These are phyloP conservation scores for Zymoseptoria pseudotritici DNA, from an alignment of 2,329 filamentous ascomycete species.

Conservation along the genomic window DNA sequence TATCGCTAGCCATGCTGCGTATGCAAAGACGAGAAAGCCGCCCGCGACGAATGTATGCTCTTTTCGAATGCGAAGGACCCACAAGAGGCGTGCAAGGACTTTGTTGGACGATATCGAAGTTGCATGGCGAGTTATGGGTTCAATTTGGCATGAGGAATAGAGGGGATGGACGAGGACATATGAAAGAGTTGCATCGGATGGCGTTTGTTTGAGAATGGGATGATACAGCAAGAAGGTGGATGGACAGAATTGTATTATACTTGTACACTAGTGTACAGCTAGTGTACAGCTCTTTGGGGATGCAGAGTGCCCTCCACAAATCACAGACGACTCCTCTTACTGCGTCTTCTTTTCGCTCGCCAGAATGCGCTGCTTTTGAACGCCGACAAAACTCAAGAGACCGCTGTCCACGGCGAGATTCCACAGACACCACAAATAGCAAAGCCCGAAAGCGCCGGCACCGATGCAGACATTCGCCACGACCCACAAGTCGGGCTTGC, in stretches of 20 bases:
- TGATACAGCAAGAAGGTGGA: background rate
- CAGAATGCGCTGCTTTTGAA: constrained; percentile 8
- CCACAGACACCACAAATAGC: constrained; percentile 87
- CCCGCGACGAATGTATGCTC: constrained; percentile 97
- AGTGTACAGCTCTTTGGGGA: background rate
- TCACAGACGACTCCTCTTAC: constrained; percentile 16
- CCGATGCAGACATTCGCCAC: constrained; percentile 85
- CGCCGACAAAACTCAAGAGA: constrained; percentile 19
- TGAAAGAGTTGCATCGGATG: background rate
- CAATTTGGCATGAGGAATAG: constrained; percentile 41
- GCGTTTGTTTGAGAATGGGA: background rate
- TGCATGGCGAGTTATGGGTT: constrained; percentile 96
- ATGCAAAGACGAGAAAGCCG: constrained; percentile 88
- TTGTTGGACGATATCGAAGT: constrained; percentile 76
- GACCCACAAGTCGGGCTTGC: constrained; percentile 90
- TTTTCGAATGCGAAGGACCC: constrained; percentile 83
- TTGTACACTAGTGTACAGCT: constrained; percentile 6
- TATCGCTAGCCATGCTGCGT: constrained; percentile 79
- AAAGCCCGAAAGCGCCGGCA: constrained; percentile 73
- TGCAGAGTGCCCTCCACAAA: background rate
- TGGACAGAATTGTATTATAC: constrained; percentile 1
- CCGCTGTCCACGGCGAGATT: constrained; percentile 56
- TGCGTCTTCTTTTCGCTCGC: constrained; percentile 33
- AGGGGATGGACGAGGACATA: background rate
- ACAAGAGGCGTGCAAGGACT: constrained; percentile 70